Base-by-base conservation (phyloP, 441 rosid genomes). In the Populus trichocarpa region DNA sequence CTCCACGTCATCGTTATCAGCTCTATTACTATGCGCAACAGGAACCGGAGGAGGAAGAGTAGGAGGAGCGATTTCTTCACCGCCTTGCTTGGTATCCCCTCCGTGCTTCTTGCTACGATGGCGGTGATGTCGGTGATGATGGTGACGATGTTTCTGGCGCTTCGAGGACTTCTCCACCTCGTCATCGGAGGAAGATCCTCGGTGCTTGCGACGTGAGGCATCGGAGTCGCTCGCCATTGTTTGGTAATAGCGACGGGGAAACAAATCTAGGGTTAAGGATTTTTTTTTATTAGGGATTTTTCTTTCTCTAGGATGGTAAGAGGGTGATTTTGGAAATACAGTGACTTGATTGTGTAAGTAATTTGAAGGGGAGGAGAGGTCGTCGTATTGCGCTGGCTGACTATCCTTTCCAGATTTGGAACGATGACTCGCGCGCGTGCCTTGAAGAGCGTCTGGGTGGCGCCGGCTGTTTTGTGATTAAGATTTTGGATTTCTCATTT, bases 71-170 rank as follows among this genome's bases (percentile, higher is more conserved):
- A 25, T 28, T 67, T 86, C 91, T 12, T 81, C 86, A 33, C 33
- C 85, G 6, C 63, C 80, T 33, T 70, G 77, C 68, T 80, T 83
- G 25, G 75, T 50, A 25, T 88, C 93, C 32, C 86, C 91, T 46
- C 71, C 91, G 61, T 83, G 90, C 85, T 85, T 94, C 86, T 83
- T 89, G 84, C 88, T 86, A 71, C 93, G 90, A 77, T 85, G 94
- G 67, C 85, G 94, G 81, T 87, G 92, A 5, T 85, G 91, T 70
- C 83, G 93, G 67, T 75, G 91, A 75, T 82, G 94, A 57, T 84
- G 93, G 72, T 87, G 98, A 75, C 95, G 97, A 78, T 94, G 91
- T 81, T 96, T 93, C 76, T 85, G 94, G 10, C 95, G 94, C 78
- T 96, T 94, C 4, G 92, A 84, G 14, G 93, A 87, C 88, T 93